Percentiles rank a stretch among this genome's conserved stretches.
Evolutionary conservation across 2,329 filamentous ascomycete genomes (phyloP).

Genomic region (Paramyrothecium roridum): DNA sequence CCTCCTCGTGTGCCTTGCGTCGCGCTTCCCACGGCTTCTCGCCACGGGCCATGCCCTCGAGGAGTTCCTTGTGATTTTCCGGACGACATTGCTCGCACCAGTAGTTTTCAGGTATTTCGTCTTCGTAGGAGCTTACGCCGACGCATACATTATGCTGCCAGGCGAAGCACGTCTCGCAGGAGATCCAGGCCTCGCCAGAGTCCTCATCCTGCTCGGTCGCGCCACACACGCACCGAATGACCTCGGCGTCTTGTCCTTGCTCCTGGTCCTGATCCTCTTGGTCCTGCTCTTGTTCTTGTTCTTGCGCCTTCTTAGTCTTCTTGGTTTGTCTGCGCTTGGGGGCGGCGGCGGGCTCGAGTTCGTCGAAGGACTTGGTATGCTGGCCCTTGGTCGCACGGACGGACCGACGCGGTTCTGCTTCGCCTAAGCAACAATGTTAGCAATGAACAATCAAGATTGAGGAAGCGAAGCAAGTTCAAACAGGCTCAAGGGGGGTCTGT

Average conservation of each 20-base stretch:
- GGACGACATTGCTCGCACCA: slow-evolving; percentile 90
- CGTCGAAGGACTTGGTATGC: slow-evolving; percentile 83
- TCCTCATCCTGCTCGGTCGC: slow-evolving; percentile 82
- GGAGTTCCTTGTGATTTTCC: slow-evolving; percentile 74
- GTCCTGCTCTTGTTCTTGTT: slow-evolving; percentile 54
- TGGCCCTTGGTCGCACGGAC: slow-evolving; percentile 96
- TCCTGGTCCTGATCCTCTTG: slow-evolving; percentile 48
- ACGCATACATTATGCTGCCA: slow-evolving; percentile 99
- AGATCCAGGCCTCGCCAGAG: slow-evolving; percentile 88
- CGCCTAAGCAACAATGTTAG: slow-evolving; percentile 26
- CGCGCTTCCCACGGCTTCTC: slow-evolving; percentile 83
- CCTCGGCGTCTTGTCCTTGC: slow-evolving; percentile 57
- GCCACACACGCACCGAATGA: slow-evolving; percentile 92
- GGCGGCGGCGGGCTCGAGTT: slow-evolving; percentile 57
- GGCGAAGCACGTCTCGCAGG: slow-evolving; percentile 84
- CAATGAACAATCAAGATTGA: neutral
- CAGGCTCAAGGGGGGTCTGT: no score
- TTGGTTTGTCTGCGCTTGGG: slow-evolving; percentile 52
- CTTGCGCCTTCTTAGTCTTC: slow-evolving; percentile 57
- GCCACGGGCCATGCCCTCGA: slow-evolving; percentile 74
- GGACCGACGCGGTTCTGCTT: slow-evolving; percentile 82
- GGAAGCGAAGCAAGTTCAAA: no score
- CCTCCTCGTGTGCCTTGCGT: slow-evolving; percentile 60
- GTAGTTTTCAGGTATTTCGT: slow-evolving; percentile 79
- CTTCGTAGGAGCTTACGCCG: slow-evolving; percentile 74